Base-by-base conservation (phyloP, 1,284 basidiomycete genomes). In the Apiotrichum akiyoshidainum region DNA sequence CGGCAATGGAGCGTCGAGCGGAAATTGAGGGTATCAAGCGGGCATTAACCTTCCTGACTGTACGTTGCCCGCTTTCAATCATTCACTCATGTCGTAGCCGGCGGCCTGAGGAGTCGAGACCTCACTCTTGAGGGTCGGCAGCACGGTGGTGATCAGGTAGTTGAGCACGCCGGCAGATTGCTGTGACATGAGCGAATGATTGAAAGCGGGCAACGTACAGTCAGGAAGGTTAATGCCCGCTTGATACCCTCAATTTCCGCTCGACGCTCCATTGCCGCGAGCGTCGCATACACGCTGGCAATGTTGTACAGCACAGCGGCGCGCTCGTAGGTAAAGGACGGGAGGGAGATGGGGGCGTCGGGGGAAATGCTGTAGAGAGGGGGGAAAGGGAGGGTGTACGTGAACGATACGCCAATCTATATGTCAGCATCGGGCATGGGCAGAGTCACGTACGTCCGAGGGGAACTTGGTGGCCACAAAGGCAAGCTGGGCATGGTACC, bases 401-500 rank as follows among this genome's bases (percentile, higher is more conserved):
- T 70, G 65, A 96, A 85, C 21, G 85, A 81, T 47, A 93, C 80
- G 55, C 83, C 83, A 65, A 95, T 89, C 92, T 95, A 67, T 4
- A 41, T 41, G 17, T 50, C 16, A 26, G 35, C 40, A n/a, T 46
- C 48, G 47, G 61, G n/a, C 33, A 19, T 17, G 19, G 13, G 21
- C 10, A 47, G 19, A 16, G 78, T 60, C 14, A 77, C 83, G 55
- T 60, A 88, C 86, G 69, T 89, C 83, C 13, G 82, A 74, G 16
- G 88, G 87, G 22, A 90, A 78, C 69, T 89, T 89, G 9, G 84
- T 84, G 45, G 89, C 78, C 31, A 93, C 83, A 63, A 88, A 91
- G 2, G 83, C 81, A 46, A 96, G 84, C 76, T 95, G 92, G 4
- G 92, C 90, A 66, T 94, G 87, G 71, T 97, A 97, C 58, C 91